Percentiles rank a stretch among this genome's conserved stretches.
Conservation (phyloP, 1,284 basidiomycete genomes). For the Cutaneotrichosporon dermatis region DNA sequence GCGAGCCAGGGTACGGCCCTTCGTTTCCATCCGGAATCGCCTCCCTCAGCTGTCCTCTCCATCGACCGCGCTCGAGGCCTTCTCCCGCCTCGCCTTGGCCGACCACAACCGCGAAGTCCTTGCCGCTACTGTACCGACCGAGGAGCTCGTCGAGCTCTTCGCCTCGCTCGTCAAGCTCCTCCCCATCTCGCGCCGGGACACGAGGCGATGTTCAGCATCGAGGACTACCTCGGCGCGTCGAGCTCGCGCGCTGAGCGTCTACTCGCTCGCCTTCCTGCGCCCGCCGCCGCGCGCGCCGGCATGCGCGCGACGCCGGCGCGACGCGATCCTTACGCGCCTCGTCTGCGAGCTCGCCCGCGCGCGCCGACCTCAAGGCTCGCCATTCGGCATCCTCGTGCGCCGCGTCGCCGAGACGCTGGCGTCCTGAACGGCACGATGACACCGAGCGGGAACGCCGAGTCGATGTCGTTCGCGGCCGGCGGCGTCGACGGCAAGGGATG, state of each 20-base stretch:
- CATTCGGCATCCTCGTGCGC: conserved; percentile 63
- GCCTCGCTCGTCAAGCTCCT: conserved; percentile 71
- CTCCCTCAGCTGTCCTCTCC: conserved; percentile 28
- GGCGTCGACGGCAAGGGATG: conserved; percentile 69
- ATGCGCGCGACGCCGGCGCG: conserved; percentile 56
- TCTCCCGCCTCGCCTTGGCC: conserved; percentile 67
- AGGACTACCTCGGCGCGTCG: conserved; percentile 69
- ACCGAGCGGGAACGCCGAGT: conserved; percentile 24
- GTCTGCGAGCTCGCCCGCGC: conserved; percentile 43
- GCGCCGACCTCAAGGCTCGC: conserved; percentile 53
- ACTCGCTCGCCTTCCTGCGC: conserved; percentile 79
- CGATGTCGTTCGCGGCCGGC: conserved; percentile 53
- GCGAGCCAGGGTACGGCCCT: conserved; percentile 49
- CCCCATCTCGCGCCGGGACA: conserved; percentile 72
- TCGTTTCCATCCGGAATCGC: conserved; percentile 25
- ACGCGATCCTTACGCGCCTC: conserved; percentile 48
- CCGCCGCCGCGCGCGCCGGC: conserved; percentile 64
- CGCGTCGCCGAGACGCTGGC: conserved; percentile 74
- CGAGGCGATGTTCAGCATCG: conserved; percentile 57
- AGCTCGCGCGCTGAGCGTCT: conserved; percentile 74
- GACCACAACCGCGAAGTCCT: conserved; percentile 78
- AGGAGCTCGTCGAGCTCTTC: conserved; percentile 62
- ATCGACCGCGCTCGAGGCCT: conserved; percentile 68
- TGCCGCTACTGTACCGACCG: conserved; percentile 57
- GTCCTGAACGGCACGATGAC: conserved; percentile 63